Evolutionary conservation across 2,329 filamentous ascomycete genomes (phyloP), one percentile per base, ranked within the genome.

Genomic region (Dactylella cylindrospora): DNA sequence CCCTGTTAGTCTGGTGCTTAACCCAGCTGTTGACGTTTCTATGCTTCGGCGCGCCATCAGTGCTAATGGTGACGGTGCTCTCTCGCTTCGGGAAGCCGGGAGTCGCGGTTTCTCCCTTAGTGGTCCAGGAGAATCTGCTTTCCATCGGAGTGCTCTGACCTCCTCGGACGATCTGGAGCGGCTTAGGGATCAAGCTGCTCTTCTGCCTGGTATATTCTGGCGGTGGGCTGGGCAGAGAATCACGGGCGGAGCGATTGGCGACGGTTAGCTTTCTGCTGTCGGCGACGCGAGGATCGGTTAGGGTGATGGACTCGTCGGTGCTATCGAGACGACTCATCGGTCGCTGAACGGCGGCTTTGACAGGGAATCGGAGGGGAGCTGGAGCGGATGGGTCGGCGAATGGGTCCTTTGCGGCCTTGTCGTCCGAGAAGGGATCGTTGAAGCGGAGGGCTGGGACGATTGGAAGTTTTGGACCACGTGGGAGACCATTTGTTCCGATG

Each of bases 21-120:
- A 86, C 82, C 83, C 83, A 86, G 23, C 80, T 83, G 52, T 75
- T 77, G 52, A 85, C 75, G 5, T 75, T 78, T 28, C 80, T 76
- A 70, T 84, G 85, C 3, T 78, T 76, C 10, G 79, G 74, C 3
- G 79, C 77, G 36, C 72, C 70, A 61, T 83, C 80, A 26, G 82
- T 76, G 44, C 78, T 81, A 3, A 76, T 74, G 6, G 65, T 55
- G 4, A 44, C 20, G 8, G 45, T 44, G 25, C 31, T 66, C 23
- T 29, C 46, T 5, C 29, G 45, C 3, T 23, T 25, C 12, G 19
- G 46, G 19, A 23, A 15, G 19, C n/a, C 20, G 20, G 10, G 22
- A 33, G 38, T 28, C 36, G 12, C 39, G 31, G n/a, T n/a, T 6
- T 9, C 26, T 10, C 15, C 22, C 19, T n/a, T 43, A 7, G 38